Evolutionary conservation across 2,329 filamentous ascomycete genomes (phyloP).

Genomic region (Thermochaetoides dissita): DNA sequence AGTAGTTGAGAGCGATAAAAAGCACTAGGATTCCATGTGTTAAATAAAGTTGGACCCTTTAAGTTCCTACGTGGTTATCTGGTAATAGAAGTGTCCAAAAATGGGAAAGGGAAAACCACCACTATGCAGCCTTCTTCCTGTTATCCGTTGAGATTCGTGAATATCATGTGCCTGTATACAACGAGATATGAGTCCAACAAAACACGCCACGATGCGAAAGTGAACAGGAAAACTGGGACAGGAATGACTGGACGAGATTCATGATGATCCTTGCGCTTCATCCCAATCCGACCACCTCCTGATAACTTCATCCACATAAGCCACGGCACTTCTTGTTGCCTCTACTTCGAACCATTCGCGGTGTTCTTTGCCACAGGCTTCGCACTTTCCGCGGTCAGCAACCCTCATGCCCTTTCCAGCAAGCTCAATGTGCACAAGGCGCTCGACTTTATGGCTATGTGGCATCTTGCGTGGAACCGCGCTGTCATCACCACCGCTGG

Average conservation of each 20-base stretch:
- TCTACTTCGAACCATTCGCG: conserved; percentile 92
- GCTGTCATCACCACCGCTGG: neutral
- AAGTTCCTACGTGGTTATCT: too few species aligned
- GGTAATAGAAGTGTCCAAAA: too few species aligned
- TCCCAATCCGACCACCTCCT: conserved; percentile 78
- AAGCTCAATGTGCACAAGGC: conserved; percentile 84
- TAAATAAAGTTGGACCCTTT: neutral
- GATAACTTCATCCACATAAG: conserved; percentile 50
- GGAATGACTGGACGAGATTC: too few species aligned
- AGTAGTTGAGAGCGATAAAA: neutral
- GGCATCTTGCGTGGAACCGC: conserved; percentile 55
- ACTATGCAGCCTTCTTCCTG: too few species aligned
- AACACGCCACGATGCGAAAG: too few species aligned
- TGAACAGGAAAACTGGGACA: too few species aligned
- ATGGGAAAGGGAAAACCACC: too few species aligned
- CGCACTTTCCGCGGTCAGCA: conserved; percentile 46
- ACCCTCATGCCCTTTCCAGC: conserved; percentile 42
- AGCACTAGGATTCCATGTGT: neutral
- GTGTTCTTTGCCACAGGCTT: conserved; percentile 70
- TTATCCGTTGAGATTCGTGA: too few species aligned
- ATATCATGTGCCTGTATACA: too few species aligned
- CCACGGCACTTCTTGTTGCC: conserved; percentile 56
- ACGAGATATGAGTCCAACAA: too few species aligned
- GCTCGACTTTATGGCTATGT: conserved; percentile 76
- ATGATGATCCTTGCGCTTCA: conserved; percentile 26